phyloP scores from a whole-genome alignment of 1,139 yeast species.

The Keqinozyma sinolaborantium region DNA sequence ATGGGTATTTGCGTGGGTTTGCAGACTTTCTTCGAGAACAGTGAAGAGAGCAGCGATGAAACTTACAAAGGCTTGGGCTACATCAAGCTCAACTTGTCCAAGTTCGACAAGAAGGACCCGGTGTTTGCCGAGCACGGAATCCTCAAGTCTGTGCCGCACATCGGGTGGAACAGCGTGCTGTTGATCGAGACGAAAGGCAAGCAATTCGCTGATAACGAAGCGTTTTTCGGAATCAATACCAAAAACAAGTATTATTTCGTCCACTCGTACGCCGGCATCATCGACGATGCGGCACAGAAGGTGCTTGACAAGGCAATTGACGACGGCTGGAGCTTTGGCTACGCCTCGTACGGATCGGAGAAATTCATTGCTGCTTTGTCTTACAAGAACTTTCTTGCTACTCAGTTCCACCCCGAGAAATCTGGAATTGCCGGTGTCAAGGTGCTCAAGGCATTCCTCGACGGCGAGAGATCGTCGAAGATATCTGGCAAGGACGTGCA shows the following conservation, averaged over 20 bases:
- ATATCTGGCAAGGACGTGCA: slow-evolving; percentile 17
- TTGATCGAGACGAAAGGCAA: slow-evolving; percentile 7
- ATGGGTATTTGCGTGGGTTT: slow-evolving; percentile 98
- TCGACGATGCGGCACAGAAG: slow-evolving; percentile 31
- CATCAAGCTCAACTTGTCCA: slow-evolving; percentile 49
- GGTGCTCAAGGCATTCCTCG: slow-evolving; percentile 68
- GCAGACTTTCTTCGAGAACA: slow-evolving; percentile 72
- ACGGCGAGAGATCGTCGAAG: slow-evolving; percentile 36
- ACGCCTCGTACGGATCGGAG: slow-evolving; percentile 74
- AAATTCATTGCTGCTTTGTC: slow-evolving; percentile 80
- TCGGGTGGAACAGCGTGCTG: slow-evolving; percentile 78
- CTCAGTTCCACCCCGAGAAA: slow-evolving; percentile 97
- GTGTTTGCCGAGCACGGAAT: slow-evolving; percentile 15
- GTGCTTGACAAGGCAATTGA: slow-evolving; percentile 25
- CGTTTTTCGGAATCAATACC: slow-evolving; percentile 31
- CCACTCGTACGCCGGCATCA: slow-evolving; percentile 83
- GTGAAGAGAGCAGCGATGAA: slow-evolving; percentile 66
- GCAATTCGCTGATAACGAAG: slow-evolving; percentile 5
- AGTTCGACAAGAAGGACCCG: slow-evolving; percentile 52
- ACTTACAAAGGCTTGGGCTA: slow-evolving; percentile 51
- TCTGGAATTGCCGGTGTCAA: slow-evolving; percentile 87
- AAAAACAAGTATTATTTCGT: slow-evolving; percentile 83
- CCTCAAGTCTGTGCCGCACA: slow-evolving; percentile 84
- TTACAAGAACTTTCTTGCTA: slow-evolving; percentile 79
- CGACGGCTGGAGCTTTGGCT: slow-evolving; percentile 77